Conservation (phyloP, 106 monocot genomes). For the Acanthochlamys bracteata region DNA sequence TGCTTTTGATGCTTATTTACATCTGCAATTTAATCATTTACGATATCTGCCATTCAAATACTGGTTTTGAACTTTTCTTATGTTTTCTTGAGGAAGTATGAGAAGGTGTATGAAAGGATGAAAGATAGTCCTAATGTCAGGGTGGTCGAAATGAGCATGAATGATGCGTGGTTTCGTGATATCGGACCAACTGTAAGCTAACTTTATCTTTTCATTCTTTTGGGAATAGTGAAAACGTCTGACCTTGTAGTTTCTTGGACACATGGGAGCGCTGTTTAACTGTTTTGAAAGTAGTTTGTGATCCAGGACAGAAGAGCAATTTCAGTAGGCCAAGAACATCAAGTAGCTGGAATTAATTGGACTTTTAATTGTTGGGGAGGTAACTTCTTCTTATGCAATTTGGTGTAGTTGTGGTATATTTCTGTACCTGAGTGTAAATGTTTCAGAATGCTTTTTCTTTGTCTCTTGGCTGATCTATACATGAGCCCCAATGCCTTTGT, state of each 20-base stretch:
- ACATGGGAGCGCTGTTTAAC: background rate
- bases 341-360: slow-evolving; percentile 91
- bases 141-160: slow-evolving; percentile 98
- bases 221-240: background rate
- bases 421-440: background rate
- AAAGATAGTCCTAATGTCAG: slow-evolving; percentile 39
- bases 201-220: background rate
- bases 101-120: slow-evolving; percentile 33
- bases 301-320: slow-evolving; percentile 25
- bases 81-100: slow-evolving; percentile 34
- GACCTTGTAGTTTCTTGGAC: background rate
- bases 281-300: slow-evolving; percentile 57
- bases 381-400: slow-evolving; percentile 12
- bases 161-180: slow-evolving; percentile 99
- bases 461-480: too few relatives aligned
- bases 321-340: slow-evolving; percentile 13
- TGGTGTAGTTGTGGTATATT: background rate
- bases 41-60: background rate
- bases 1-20: background rate
- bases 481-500: too few relatives aligned
- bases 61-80: background rate
- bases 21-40: background rate
- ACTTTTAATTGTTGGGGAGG: slow-evolving; percentile 97
- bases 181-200: slow-evolving; percentile 77
- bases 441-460: background rate